Percentiles rank a stretch among this genome's conserved stretches.
phyloP scores from a whole-genome alignment of 441 rosid genomes.

The Pelargonium myrrhifolium region DNA sequence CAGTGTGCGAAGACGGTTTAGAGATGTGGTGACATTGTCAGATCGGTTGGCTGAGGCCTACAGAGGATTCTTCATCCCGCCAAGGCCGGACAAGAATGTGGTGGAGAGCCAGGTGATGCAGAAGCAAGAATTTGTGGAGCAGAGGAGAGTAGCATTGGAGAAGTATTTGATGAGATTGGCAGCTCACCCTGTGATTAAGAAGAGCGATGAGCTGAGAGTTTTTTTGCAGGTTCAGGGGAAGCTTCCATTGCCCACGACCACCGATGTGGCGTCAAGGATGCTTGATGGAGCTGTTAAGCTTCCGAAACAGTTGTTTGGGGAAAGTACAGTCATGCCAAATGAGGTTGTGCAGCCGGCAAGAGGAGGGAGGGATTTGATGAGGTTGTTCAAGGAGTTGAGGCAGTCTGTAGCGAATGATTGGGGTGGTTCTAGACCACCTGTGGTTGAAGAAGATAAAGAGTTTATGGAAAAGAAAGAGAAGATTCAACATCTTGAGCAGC shows the following conservation, averaged over 20 bases:
- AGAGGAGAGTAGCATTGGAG: conserved; percentile 71
- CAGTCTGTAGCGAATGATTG: conserved; percentile 74
- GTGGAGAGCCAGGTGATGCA: conserved; percentile 92
- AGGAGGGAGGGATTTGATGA: conserved; percentile 75
- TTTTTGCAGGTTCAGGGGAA: conserved; percentile 73
- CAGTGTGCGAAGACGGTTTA: conserved; percentile 65
- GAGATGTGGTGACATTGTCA: conserved; percentile 64
- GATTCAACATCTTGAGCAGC: conserved; percentile 72
- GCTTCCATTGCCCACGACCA: conserved; percentile 52
- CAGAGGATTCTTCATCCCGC: conserved; percentile 68
- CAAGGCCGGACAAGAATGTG: conserved; percentile 77
- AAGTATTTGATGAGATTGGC: conserved; percentile 64
- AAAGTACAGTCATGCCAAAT: conserved; percentile 44
- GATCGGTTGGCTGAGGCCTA: conserved; percentile 71
- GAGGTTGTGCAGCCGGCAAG: conserved; percentile 79
- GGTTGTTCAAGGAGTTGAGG: conserved; percentile 80
- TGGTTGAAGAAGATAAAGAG: conserved; percentile 77
- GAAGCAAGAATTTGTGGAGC: conserved; percentile 85
- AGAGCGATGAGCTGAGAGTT: conserved; percentile 69
- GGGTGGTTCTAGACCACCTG: conserved; percentile 64
- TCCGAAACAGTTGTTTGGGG: conserved; percentile 74
- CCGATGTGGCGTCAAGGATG: conserved; percentile 83
- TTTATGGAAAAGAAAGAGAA: conserved; percentile 70
- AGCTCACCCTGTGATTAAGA: conserved; percentile 57
- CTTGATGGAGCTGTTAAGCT: conserved; percentile 76